Evolutionary conservation across 1,284 basidiomycete species (phyloP).

Genomic region (Austroboletus rostrupii): DNA sequence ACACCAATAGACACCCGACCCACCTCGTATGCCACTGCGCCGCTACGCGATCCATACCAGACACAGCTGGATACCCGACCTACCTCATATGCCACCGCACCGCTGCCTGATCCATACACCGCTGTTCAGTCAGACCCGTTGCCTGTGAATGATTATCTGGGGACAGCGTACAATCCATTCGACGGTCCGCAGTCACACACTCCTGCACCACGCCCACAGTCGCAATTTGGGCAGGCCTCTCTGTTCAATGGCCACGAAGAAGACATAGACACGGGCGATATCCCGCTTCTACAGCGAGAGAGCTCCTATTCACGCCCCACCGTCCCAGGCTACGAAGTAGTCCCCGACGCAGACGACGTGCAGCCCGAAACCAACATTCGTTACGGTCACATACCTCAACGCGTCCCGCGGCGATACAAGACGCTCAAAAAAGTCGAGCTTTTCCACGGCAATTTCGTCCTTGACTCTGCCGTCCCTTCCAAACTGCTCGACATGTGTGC

Average conservation of each 20-base stretch:
- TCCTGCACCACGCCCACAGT: conserved; percentile 21
- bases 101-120: conserved; percentile 25
- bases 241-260: conserved; percentile 35
- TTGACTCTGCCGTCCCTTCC: conserved; percentile 82
- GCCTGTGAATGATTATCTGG: conserved; percentile 28
- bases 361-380: conserved; percentile 54
- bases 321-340: conserved; percentile 42
- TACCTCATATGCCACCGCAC: conserved; percentile 19
- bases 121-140: conserved; percentile 14
- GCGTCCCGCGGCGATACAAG: conserved; percentile 83
- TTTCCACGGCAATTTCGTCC: conserved; percentile 89
- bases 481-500: conserved; percentile 81
- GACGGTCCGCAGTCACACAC: conserved; percentile 18
- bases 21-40: conserved; percentile 19
- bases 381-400: conserved; percentile 83
- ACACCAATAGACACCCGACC: conserved; percentile 11
- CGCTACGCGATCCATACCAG: conserved; percentile 27
- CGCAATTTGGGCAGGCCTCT: conserved; percentile 31
- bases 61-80: conserved; percentile 2
- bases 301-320: conserved; percentile 25
- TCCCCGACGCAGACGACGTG: conserved; percentile 35
- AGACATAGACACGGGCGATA: conserved; percentile 49
- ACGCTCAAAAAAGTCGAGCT: conserved; percentile 87
- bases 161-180: conserved; percentile 20
- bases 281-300: conserved; percentile 58